Evolutionary conservation across 2,329 filamentous ascomycete genomes (phyloP), one percentile per base, ranked within the genome.

Genomic region (Coniella lustricola): DNA sequence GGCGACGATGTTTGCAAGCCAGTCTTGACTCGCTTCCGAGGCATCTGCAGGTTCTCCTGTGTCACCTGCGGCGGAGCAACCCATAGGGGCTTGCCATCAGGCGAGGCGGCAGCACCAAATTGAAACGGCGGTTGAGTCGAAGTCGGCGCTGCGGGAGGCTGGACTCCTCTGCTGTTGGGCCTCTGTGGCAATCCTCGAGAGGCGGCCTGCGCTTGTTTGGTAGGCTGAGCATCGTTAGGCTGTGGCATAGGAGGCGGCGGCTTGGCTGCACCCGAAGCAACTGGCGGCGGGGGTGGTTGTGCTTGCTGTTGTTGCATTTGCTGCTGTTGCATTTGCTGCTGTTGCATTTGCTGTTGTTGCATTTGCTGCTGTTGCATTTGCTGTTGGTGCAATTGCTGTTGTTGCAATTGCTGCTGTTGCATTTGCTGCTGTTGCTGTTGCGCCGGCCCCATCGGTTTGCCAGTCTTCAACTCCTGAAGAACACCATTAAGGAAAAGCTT

Each of bases 31-130:
- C 76, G 81, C 63, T 82, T 82, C 13, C 71, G 65, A 4, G 80
- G 81, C 18, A 82, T 64, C 44, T 76, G 72, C 33, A 84, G 65
- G 45, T 76, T 75, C 0, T 73, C 70, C 46, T 69, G 67, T 32
- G 78, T 77, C 29, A 82, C 63, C 44, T 72, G 67, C 2, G 73
- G 67, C 59, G 71, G 75, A 59, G 64, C 68, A 39, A 75, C 72
- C 53, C 81, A 81, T 7, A 67, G 70, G 2, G 80, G 80, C 49
- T 77, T 74, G 12, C 79, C 80, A 54, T 80, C 76, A 29, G 81
- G 80, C 5, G 80, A 82, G 8, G 70, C n/a, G n/a, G n/a, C 65
- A 16, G 70, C 74, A 12, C 74, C 74, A 49, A 82, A 72, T 21
- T 68, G 64, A 60, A 80, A 81, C 0, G 79, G 79, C 14, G 78